phyloP scores from a whole-genome alignment of 2,329 filamentous ascomycete species.

The Scedosporium dehoogii region DNA sequence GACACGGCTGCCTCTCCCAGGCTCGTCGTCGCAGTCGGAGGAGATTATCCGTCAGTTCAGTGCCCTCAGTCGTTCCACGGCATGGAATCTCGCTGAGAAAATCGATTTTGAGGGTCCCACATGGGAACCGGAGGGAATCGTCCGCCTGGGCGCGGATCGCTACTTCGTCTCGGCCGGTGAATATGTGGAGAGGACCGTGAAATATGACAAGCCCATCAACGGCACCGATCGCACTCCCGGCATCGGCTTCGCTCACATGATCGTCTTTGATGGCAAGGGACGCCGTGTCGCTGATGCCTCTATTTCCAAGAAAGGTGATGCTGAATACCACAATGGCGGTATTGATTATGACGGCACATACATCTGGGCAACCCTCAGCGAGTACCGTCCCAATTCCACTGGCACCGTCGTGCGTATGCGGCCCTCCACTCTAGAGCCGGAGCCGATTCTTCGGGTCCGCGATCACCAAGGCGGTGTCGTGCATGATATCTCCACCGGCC shows the following conservation, averaged over 20 bases:
- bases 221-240: slow-evolving; percentile 38
- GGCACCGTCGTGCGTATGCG: slow-evolving; percentile 29
- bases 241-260: slow-evolving; percentile 32
- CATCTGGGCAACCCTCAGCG: slow-evolving; percentile 34
- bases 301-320: slow-evolving; percentile 24
- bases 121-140: slow-evolving; percentile 38
- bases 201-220: slow-evolving; percentile 31
- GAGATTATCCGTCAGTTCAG: slow-evolving; percentile 26
- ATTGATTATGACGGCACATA: slow-evolving; percentile 36
- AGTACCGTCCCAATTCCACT: slow-evolving; percentile 37
- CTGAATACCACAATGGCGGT: slow-evolving; percentile 36
- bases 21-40: slow-evolving; percentile 22
- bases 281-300: slow-evolving; percentile 32
- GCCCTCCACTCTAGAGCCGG: slow-evolving; percentile 24
- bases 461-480: slow-evolving; percentile 39
- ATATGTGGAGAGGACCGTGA: slow-evolving; percentile 22
- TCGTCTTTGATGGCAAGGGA: slow-evolving; percentile 33
- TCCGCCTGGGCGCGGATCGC: slow-evolving; percentile 29
- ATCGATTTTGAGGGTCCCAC: slow-evolving; percentile 32
- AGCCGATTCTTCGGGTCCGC: slow-evolving; percentile 22
- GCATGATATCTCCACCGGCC: slow-evolving; percentile 23
- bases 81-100: slow-evolving; percentile 30
- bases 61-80: slow-evolving; percentile 25
- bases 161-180: slow-evolving; percentile 35
- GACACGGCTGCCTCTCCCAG: slow-evolving; percentile 22